Percentiles rank a stretch among this genome's conserved stretches.
phyloP scores from a whole-genome alignment of 208 protist species.

The Phytomonas sp. region DNA sequence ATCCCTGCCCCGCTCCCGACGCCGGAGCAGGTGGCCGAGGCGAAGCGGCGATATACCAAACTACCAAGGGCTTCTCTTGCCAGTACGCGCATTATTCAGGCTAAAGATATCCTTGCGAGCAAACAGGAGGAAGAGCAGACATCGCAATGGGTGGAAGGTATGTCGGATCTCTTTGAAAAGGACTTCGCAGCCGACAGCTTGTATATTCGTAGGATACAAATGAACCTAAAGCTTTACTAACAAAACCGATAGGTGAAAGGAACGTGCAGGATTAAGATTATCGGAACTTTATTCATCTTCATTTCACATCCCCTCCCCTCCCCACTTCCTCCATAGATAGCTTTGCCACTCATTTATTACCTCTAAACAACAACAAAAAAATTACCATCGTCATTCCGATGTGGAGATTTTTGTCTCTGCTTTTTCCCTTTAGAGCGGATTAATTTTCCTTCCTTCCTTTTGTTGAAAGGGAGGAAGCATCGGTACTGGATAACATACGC shows the following conservation, averaged over 20 bases:
- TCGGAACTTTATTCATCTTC: neutral
- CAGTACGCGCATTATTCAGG: constrained; percentile 21
- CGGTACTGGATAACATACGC: neutral
- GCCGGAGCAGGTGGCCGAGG: constrained; percentile 27
- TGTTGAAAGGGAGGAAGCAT: neutral
- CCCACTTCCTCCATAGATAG: neutral
- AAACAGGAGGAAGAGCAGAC: constrained; percentile 21
- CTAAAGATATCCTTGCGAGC: constrained; percentile 38
- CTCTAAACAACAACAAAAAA: neutral
- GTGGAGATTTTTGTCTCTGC: neutral
- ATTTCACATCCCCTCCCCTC: neutral
- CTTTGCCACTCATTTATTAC: neutral
- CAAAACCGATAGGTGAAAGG: neutral
- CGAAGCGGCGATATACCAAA: constrained; percentile 25
- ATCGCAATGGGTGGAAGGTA: constrained; percentile 14
- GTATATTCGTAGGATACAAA: constrained; percentile 18
- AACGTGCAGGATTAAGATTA: neutral
- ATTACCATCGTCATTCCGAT: constrained; percentile 1
- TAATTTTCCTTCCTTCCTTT: neutral
- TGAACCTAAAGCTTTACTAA: neutral
- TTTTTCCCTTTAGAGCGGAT: constrained; percentile 2
- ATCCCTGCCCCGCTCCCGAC: constrained; percentile 51
- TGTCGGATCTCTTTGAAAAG: constrained; percentile 17
- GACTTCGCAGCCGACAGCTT: constrained; percentile 24
- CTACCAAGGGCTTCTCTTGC: constrained; percentile 27